A percentile compares a stretch with the other conserved stretches of the same genome.
Evolutionary conservation across 2,329 filamentous ascomycete genomes (phyloP).

Genomic region (Sordariomycetes sp.): DNA sequence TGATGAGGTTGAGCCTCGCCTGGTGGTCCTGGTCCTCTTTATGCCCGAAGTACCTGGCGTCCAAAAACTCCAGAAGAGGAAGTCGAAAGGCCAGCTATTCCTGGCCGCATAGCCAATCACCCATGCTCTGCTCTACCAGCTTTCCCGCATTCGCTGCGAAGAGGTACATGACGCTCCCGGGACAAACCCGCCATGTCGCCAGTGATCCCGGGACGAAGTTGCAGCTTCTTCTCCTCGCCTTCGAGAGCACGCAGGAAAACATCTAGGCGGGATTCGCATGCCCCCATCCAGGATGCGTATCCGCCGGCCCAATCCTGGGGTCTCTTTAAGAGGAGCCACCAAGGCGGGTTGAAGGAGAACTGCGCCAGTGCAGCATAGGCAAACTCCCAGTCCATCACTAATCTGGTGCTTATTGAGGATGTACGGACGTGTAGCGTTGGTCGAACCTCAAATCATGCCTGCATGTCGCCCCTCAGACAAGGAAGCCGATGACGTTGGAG

Average conservation of each 20-base stretch:
- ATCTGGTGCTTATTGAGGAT: no score
- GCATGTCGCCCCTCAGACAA: no score
- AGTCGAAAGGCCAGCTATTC: slow-evolving; percentile 26
- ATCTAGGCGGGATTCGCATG: slow-evolving; percentile 20
- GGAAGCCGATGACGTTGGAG: no score
- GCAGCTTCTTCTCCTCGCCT: slow-evolving; percentile 14
- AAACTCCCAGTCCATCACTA: slow-evolving; percentile 34
- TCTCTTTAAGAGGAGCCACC: slow-evolving; percentile 25
- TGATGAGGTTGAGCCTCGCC: slow-evolving; percentile 11
- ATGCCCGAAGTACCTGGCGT: slow-evolving; percentile 19
- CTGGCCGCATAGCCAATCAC: slow-evolving; percentile 22
- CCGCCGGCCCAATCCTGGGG: slow-evolving; percentile 21
- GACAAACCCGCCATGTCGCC: neutral
- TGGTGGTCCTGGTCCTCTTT: slow-evolving; percentile 8
- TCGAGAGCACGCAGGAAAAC: slow-evolving; percentile 24
- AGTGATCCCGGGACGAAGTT: neutral
- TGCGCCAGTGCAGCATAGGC: slow-evolving; percentile 17
- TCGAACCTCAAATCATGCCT: no score
- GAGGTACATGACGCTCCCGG: slow-evolving; percentile 7
- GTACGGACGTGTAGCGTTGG: no score
- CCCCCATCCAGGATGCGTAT: slow-evolving; percentile 16
- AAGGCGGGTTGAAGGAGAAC: slow-evolving; percentile 25
- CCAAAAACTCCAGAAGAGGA: slow-evolving; percentile 25
- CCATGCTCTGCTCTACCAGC: slow-evolving; percentile 22
- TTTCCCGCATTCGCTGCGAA: slow-evolving; percentile 22